These are phyloP conservation scores for Syncephalastrum racemosum DNA, from an alignment of 371 early-diverging fungal species.

Conservation along the genomic window DNA sequence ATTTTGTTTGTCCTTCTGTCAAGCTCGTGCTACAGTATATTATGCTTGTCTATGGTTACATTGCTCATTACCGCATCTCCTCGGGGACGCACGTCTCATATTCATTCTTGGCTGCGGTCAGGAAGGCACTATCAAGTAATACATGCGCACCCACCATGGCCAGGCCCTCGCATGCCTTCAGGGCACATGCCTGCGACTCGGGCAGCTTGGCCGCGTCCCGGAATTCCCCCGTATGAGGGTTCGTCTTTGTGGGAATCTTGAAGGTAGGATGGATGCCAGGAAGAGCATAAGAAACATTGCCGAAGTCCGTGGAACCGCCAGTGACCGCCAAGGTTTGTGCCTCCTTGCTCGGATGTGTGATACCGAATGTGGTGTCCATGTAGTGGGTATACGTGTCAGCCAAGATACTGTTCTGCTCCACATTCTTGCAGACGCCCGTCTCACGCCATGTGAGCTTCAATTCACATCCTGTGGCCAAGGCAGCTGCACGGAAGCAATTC, in stretches of 20 bases:
- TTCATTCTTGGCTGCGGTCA: slow-evolving; percentile 7
- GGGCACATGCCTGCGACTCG: slow-evolving; percentile 59
- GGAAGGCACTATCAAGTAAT: neutral
- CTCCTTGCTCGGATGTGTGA: slow-evolving; percentile 22
- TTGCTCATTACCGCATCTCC: too few relatives aligned
- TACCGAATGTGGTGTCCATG: neutral
- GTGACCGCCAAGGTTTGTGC: slow-evolving; percentile 7
- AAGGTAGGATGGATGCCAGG: slow-evolving; percentile 41
- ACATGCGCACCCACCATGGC: slow-evolving; percentile 13
- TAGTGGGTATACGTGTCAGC: slow-evolving; percentile 2
- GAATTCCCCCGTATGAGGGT: slow-evolving; percentile 70
- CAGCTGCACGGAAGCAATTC: slow-evolving; percentile 65
- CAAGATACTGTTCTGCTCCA: neutral
- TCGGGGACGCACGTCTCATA: neutral
- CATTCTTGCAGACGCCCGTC: slow-evolving; percentile 27
- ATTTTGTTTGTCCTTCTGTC: too few relatives aligned
- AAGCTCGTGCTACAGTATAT: too few relatives aligned
- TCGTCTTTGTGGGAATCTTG: slow-evolving; percentile 34
- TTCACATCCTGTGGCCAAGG: slow-evolving; percentile 68
- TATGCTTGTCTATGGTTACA: too few relatives aligned
- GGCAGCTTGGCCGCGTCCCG: slow-evolving; percentile 54
- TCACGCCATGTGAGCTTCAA: slow-evolving; percentile 50
- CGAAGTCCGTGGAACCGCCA: slow-evolving; percentile 71
- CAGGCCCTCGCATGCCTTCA: slow-evolving; percentile 14
- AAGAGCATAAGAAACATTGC: slow-evolving; percentile 54